Percentiles rank a stretch among this genome's conserved stretches.
phyloP scores from a whole-genome alignment of 768 basidiomycete genomes.

The Sarcomyxa edulis region DNA sequence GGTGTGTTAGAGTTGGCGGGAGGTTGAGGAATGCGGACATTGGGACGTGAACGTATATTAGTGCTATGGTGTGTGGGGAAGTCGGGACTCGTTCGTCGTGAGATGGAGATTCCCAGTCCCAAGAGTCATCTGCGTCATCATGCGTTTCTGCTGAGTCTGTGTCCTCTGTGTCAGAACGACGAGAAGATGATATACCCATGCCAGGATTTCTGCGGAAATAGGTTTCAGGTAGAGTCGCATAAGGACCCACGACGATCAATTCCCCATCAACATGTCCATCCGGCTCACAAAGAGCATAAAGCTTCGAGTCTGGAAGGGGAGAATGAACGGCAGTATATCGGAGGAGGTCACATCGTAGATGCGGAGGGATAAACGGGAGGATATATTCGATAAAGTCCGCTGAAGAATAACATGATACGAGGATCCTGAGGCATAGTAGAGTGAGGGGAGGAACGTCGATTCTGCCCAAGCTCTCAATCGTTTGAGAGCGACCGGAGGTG shows the following conservation, averaged over 20 bases:
- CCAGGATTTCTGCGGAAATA: too few relatives aligned
- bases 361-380: conserved; percentile 47
- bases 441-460: conserved; percentile 44
- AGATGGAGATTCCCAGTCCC: not conserved
- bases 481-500: conserved; percentile 23
- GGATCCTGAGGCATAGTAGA: conserved; percentile 49
- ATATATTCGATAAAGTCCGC: conserved; percentile 40
- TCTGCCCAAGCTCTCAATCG: conserved; percentile 10
- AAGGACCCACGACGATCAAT: conserved; percentile 56
- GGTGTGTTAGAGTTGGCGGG: conserved; percentile 59
- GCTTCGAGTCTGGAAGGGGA: conserved; percentile 45
- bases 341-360: conserved; percentile 54
- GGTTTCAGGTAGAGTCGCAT: conserved; percentile 36
- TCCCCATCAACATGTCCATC: conserved; percentile 59
- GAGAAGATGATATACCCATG: too few relatives aligned
- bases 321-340: conserved; percentile 52
- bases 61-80: conserved; percentile 42
- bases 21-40: conserved; percentile 41
- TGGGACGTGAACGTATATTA: conserved; percentile 44
- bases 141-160: too few relatives aligned
- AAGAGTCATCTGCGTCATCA: too few relatives aligned
- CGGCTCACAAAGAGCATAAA: conserved; percentile 45
- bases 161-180: too few relatives aligned
- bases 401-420: conserved; percentile 34
- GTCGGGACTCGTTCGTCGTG: too few relatives aligned